Conservation (phyloP, 1,284 basidiomycete species). For the Cystobasidium slooffiae region DNA sequence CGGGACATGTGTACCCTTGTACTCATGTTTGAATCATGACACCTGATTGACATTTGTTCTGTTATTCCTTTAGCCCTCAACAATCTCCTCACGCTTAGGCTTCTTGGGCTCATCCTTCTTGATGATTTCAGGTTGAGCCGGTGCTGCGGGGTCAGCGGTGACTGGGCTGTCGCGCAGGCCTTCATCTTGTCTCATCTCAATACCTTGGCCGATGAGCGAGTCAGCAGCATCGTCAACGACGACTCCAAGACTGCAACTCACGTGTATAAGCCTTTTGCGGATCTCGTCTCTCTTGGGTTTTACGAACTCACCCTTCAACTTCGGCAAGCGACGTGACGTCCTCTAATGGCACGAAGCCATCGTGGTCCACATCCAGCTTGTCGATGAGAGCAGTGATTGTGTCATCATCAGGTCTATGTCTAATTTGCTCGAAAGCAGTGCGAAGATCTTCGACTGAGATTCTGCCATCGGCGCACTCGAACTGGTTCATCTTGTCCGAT, state of each 20-base stretch:
- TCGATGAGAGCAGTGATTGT: constrained; percentile 85
- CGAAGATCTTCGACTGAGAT: constrained; percentile 88
- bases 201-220: constrained; percentile 22
- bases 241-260: constrained; percentile 37
- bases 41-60: too few relatives aligned
- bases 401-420: constrained; percentile 86
- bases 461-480: constrained; percentile 88
- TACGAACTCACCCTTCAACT: constrained; percentile 53
- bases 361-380: constrained; percentile 94
- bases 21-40: too few relatives aligned
- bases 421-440: constrained; percentile 89
- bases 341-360: constrained; percentile 79
- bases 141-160: neutral
- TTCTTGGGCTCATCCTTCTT: constrained; percentile 32
- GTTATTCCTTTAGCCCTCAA: constrained; percentile 10
- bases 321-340: constrained; percentile 58
- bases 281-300: too few relatives aligned
- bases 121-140: constrained; percentile 13
- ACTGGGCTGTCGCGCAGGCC: constrained; percentile 14
- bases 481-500: constrained; percentile 89
- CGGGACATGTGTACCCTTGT: too few relatives aligned
- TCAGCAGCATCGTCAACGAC: constrained; percentile 42
- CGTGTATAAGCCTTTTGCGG: too few relatives aligned
- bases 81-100: constrained; percentile 41
- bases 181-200: constrained; percentile 29